phyloP scores from a whole-genome alignment of 306 rosid species.

The Lablab purpureus region DNA sequence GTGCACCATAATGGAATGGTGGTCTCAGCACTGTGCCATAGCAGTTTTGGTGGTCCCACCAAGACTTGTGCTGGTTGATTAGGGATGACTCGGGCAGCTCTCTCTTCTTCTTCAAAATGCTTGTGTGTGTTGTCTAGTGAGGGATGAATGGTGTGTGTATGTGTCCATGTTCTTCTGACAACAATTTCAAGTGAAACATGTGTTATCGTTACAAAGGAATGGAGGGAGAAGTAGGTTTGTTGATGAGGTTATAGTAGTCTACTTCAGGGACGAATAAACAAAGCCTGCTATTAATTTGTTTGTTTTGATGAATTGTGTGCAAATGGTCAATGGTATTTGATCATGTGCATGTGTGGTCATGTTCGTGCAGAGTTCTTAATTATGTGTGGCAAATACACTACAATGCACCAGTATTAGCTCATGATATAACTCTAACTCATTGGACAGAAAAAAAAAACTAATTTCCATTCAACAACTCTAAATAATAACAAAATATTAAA shows the following conservation, averaged over 20 bases:
- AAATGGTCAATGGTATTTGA: too few relatives aligned
- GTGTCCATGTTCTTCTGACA: background rate
- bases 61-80: background rate
- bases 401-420: too few relatives aligned
- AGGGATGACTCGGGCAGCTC: background rate
- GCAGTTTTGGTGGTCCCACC: constrained; percentile 59
- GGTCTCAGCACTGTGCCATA: constrained; percentile 24
- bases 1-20: constrained; percentile 37
- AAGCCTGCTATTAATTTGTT: too few relatives aligned
- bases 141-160: background rate
- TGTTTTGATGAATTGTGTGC: too few relatives aligned
- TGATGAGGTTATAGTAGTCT: background rate
- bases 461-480: too few relatives aligned
- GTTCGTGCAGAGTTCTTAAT: too few relatives aligned
- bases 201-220: background rate
- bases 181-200: constrained; percentile 5
- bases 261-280: too few relatives aligned
- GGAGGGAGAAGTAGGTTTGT: constrained; percentile 22
- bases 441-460: too few relatives aligned
- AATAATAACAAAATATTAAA: too few relatives aligned
- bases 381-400: too few relatives aligned
- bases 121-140: background rate
- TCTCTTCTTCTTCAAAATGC: constrained; percentile 18
- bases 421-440: too few relatives aligned
- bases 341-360: too few relatives aligned